Evolutionary conservation across 805 yeast genomes (phyloP), one percentile per base, ranked within the genome.

Genomic region (Zygotorulaspora chibaensis): DNA sequence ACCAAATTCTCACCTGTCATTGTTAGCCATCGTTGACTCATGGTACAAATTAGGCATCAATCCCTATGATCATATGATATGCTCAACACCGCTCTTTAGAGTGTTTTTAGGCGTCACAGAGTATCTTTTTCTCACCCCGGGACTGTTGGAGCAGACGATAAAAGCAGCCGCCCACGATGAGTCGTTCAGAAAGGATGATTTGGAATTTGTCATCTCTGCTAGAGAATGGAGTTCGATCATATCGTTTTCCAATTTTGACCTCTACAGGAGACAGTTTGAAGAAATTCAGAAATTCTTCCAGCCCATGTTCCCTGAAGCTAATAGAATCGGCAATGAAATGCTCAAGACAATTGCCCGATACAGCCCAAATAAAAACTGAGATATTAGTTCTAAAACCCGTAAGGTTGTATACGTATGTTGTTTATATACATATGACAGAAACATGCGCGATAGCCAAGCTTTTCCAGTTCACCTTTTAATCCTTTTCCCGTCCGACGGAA

Each of bases 21-120:
- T 93, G 31, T 68, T 93, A 45, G 95, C 95, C 1, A 89, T 93
- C 38, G 98, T 87, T 1, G 98, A 93, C 66, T 83, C 93, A 59
- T 93, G 99, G 99, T 79, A 76, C 58, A 82, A 81, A 52, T 68
- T 87, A 35, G 84, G 84, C 1, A 88, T 93, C 35, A 83, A 85
- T 29, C 99, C 99, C 3, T 91, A 93, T 61, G 96, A 91, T 63
- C 99, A 93, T 66, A 90, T 91, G 68, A 90, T 91, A 48, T 91
- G 98, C 62, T 87, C 96, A 1, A 93, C 99, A 0, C 99, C 99
- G 10, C 62, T 85, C 26, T 93, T 91, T 62, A 76, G 98, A 62
- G 88, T 93, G 34, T 88, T 93, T 67, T 73, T 93, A 34, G 98
- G 98, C 37, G 97, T 93, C 18, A 80, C 96, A 0, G 97, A 93